phyloP scores from a whole-genome alignment of 805 yeast species.

The Lipomyces yamanashiensis region DNA sequence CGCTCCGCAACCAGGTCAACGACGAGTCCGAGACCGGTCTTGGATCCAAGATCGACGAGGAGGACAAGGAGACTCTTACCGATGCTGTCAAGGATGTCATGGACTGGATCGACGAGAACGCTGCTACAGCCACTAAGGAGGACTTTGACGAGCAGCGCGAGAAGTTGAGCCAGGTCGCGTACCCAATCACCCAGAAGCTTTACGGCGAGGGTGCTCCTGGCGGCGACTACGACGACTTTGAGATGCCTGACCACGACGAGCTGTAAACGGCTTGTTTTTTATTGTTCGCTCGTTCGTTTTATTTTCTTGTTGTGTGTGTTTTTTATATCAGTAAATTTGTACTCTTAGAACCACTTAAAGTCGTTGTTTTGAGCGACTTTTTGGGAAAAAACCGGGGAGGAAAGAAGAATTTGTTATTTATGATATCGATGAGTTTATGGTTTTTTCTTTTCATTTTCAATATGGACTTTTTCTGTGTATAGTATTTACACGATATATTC shows the following conservation, averaged over 20 bases:
- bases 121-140: slow-evolving; percentile 84
- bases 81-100: slow-evolving; percentile 87
- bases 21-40: slow-evolving; percentile 59
- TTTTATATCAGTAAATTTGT: background rate
- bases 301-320: background rate
- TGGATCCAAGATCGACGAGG: slow-evolving; percentile 82
- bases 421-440: slow-evolving; percentile 1
- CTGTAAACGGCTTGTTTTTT: slow-evolving; percentile 23
- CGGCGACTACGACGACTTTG: slow-evolving; percentile 57
- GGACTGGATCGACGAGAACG: slow-evolving; percentile 87
- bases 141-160: slow-evolving; percentile 93
- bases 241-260: slow-evolving; percentile 74
- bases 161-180: slow-evolving; percentile 76
- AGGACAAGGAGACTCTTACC: slow-evolving; percentile 83
- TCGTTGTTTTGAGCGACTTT: background rate
- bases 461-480: background rate
- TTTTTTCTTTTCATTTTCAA: background rate
- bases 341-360: background rate
- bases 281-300: background rate
- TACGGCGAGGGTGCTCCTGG: slow-evolving; percentile 62
- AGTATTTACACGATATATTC: background rate
- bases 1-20: slow-evolving; percentile 70
- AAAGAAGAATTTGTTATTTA: background rate
- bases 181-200: slow-evolving; percentile 90
- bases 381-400: background rate